These are phyloP conservation scores for Chlamydomonas urium DNA, from an alignment of 139 green algal genomes.

Conservation along the genomic window DNA sequence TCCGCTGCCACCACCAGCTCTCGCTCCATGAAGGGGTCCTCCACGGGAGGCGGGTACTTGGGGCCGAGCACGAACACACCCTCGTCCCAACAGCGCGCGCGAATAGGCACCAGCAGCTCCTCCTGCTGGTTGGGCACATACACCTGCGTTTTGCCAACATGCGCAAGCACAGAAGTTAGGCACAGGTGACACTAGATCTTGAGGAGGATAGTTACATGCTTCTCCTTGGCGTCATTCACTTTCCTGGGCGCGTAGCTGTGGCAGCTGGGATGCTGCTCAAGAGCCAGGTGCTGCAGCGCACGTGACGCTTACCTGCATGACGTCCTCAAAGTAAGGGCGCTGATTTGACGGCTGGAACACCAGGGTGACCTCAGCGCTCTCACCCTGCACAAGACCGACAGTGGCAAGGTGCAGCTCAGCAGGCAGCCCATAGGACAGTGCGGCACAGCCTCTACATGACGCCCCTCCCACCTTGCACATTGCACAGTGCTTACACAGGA, in stretches of 20 bases:
- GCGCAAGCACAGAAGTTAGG: no score
- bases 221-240: no score
- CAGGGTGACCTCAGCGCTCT: slow-evolving; percentile 37
- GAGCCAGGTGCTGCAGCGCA: no score
- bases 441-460: no score
- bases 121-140: slow-evolving; percentile 58
- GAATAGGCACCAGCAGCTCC: slow-evolving; percentile 40
- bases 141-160: no score
- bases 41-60: slow-evolving; percentile 18
- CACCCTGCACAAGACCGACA: no score
- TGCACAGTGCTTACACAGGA: neutral
- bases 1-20: slow-evolving; percentile 17
- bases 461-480: neutral
- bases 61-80: slow-evolving; percentile 38
- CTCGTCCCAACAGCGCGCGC: slow-evolving; percentile 46
- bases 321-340: slow-evolving; percentile 48
- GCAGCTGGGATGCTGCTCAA: no score
- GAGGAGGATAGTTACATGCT: no score
- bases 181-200: no score
- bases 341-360: slow-evolving; percentile 39
- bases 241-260: no score
- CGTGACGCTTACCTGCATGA: slow-evolving; percentile 17
- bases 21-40: slow-evolving; percentile 43
- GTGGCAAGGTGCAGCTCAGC: no score
- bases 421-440: no score